A percentile compares a stretch with the other conserved stretches of the same genome.
Evolutionary conservation across 495 filamentous ascomycete species (phyloP).

Genomic region (Neurospora pannonica): DNA sequence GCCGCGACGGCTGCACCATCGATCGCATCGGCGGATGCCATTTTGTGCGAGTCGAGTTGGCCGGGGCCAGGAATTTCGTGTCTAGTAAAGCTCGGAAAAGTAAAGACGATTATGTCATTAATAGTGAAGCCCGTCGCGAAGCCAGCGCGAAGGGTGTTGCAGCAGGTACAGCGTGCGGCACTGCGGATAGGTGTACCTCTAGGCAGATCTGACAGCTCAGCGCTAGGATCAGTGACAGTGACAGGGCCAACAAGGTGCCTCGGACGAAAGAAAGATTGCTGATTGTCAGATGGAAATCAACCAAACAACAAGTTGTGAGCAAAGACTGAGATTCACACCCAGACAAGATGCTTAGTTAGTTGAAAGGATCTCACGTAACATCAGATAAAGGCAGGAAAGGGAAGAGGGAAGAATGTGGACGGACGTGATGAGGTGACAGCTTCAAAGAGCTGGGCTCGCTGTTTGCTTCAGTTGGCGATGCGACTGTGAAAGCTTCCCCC

Average conservation of each 20-base stretch:
- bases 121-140: not conserved
- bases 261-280: not conserved
- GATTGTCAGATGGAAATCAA: not conserved
- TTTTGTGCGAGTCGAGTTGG: slow-evolving; percentile 1
- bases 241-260: not conserved
- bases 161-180: not conserved
- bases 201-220: not conserved
- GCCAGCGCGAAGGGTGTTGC: not conserved
- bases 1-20: not conserved
- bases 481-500: not conserved
- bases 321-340: not conserved
- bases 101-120: not conserved
- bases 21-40: slow-evolving; percentile 11
- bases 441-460: not conserved
- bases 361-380: not conserved
- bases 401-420: not conserved
- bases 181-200: not conserved
- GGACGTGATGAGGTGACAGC: not conserved
- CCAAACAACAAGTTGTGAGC: not conserved
- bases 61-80: not conserved
- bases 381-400: not conserved
- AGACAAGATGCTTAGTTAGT: not conserved
- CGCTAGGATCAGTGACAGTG: not conserved
- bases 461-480: not conserved
- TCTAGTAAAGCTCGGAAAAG: not conserved